These are phyloP conservation scores for Cornus kousa DNA, from an alignment of 148 eudicot species.

Conservation along the genomic window DNA sequence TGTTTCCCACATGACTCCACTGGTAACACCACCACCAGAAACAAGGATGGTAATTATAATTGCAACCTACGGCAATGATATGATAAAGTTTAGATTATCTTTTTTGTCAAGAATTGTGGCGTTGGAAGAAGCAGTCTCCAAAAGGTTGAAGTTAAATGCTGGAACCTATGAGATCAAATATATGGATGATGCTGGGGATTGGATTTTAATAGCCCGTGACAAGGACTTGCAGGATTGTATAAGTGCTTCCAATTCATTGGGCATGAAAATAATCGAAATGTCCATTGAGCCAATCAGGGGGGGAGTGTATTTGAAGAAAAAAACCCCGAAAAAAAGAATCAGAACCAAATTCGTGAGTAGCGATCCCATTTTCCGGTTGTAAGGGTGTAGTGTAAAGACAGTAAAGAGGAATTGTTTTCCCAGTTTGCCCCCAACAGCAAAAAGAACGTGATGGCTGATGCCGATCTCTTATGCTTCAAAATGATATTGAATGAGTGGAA, in stretches of 20 bases:
- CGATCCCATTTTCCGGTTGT: too few species aligned
- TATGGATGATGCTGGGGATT: neutral
- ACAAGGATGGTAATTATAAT: neutral
- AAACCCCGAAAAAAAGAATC: too few species aligned
- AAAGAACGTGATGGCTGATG: too few species aligned
- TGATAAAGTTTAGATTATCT: neutral
- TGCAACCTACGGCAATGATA: neutral
- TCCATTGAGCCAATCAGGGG: too few species aligned
- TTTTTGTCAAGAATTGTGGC: neutral
- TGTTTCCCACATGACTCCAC: neutral
- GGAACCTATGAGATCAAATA: neutral
- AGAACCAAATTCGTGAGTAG: too few species aligned
- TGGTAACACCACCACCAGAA: neutral
- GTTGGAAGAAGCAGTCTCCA: neutral
- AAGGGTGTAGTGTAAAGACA: too few species aligned
- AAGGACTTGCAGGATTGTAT: neutral
- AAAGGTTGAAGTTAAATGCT: neutral
- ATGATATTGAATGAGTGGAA: too few species aligned
- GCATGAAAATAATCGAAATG: neutral
- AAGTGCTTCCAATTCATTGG: neutral
- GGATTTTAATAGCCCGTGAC: constrained; percentile 3
- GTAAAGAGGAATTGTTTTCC: too few species aligned
- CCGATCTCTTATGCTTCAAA: too few species aligned
- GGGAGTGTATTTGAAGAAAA: too few species aligned
- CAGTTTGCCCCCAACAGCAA: too few species aligned